Conservation (phyloP, 352 stramenopile species). For the Globisporangium lucens region DNA sequence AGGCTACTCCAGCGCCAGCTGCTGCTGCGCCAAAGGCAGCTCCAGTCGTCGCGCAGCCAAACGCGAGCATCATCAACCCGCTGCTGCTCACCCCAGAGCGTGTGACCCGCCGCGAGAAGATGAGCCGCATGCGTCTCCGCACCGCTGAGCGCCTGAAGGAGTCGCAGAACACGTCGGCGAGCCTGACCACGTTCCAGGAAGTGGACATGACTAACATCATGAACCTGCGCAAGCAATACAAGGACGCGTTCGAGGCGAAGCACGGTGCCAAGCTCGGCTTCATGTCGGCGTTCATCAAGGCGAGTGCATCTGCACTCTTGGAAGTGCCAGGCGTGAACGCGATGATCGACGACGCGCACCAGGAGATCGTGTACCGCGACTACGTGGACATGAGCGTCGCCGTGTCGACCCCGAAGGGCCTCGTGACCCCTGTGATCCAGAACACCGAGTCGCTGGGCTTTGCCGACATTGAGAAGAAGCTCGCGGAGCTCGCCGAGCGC, state of each 20-base stretch:
- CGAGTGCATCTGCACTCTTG: slow-evolving; percentile 89
- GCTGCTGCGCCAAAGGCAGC: slow-evolving; percentile 22
- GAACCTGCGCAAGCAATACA: slow-evolving; percentile 92
- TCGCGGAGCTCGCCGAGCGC: slow-evolving; percentile 90
- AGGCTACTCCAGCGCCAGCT: slow-evolving; percentile 16
- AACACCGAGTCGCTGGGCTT: slow-evolving; percentile 98
- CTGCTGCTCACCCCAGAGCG: slow-evolving; percentile 51
- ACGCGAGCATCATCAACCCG: slow-evolving; percentile 23
- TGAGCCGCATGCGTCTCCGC: slow-evolving; percentile 97
- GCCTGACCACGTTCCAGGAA: slow-evolving; percentile 99
- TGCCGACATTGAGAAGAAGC: slow-evolving; percentile 97
- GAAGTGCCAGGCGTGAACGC: slow-evolving; percentile 97
- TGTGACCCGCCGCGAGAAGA: slow-evolving; percentile 91
- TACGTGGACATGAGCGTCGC: slow-evolving; percentile 98
- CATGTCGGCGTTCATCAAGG: slow-evolving; percentile 99
- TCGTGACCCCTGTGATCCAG: slow-evolving; percentile 98
- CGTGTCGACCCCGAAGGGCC: slow-evolving; percentile 94
- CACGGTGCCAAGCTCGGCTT: slow-evolving; percentile 99
- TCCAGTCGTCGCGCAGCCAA: slow-evolving; percentile 16
- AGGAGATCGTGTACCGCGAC: slow-evolving; percentile 99
- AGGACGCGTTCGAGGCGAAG: slow-evolving; percentile 96
- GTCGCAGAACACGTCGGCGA: slow-evolving; percentile 97
- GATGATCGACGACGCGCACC: slow-evolving; percentile 96
- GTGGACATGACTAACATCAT: slow-evolving; percentile 98
- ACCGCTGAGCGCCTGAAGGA: slow-evolving; percentile 97